Evolutionary conservation across 257 asterid species (phyloP), one percentile per base, ranked within the genome.

Genomic region (Eucommia ulmoides): DNA sequence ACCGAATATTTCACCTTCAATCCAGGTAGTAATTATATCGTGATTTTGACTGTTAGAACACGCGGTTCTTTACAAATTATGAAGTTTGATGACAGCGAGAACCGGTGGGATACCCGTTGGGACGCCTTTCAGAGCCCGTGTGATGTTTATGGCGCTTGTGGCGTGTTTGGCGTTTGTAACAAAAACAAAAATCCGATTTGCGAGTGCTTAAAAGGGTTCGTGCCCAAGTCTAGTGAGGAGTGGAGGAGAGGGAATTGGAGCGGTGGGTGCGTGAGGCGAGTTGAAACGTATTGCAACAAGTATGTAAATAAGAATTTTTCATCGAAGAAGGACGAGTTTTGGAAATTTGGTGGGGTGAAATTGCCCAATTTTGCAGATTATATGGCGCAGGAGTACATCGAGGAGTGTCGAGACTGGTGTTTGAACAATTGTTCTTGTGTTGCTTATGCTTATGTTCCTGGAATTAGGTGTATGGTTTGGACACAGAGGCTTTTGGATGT

Each of bases 161-260:
- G 80, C 23, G 59, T 59, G 7, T 65, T 56, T 49, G 77, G 70
- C 26, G 57, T 24, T 16, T 76, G 80, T 60, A 42, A 65, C 49
- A 10, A 42, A 14, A 8, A 20, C 7, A 22, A 44, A 23, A 60
- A 65, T 0, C 77, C 72, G 24, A 54, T 65, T 8, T 68, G 77
- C 16, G 22, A 44, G 26, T 72, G 75, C 54, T 51, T 72, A 59
- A 55, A 23, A 46, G 83, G 74, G 19, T 72, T 59, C 23, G 63
- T 35, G 22, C 80, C 83, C 0, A 55, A 24, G 44, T n/a, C 55
- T 24, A 20, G 11, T 19, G 61, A 46, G 20, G 77, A 69, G 45
- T 76, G 83, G 83, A 48, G 20, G 2, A 44, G 22, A 33, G 77
- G 77, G 15, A 76, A 65, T 20, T 76, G 77, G 80, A 62, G 59